A percentile compares a stretch with the other conserved stretches of the same genome.
Evolutionary conservation across 495 filamentous ascomycete genomes (phyloP).

Genomic region (Margaritispora aquatica): DNA sequence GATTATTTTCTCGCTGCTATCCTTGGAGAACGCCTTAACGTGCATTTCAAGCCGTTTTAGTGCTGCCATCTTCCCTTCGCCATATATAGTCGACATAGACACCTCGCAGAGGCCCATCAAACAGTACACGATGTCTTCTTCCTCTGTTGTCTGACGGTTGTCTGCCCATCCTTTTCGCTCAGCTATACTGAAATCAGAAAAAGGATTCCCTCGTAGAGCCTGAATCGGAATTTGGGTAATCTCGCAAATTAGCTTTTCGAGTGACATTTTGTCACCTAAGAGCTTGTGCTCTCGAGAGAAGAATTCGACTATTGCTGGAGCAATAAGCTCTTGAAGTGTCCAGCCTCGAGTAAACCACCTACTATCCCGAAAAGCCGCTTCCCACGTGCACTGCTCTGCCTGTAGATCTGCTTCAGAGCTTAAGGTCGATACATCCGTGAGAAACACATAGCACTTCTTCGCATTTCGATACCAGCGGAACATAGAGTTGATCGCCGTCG

Average conservation of each 20-base stretch:
- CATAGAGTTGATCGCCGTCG: constrained; percentile 2
- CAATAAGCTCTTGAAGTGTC: constrained; percentile 3
- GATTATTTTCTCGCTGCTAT: neutral
- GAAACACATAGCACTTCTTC: constrained; percentile 3
- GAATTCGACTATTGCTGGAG: neutral
- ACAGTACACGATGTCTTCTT: constrained; percentile 1
- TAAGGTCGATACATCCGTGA: neutral
- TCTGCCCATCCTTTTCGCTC: neutral
- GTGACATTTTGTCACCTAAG: constrained; percentile 1
- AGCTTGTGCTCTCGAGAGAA: neutral
- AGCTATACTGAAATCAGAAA: constrained; percentile 2
- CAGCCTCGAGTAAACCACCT: constrained; percentile 2
- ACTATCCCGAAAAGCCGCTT: constrained; percentile 1
- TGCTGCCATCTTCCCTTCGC: neutral
- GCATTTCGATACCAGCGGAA: constrained; percentile 1
- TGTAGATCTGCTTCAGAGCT: neutral
- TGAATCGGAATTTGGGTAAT: neutral
- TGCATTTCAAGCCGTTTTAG: neutral
- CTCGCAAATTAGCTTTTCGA: neutral
- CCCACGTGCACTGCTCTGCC: neutral
- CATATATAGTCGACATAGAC: neutral
- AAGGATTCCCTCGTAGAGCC: neutral
- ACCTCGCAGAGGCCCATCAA: constrained; percentile 2
- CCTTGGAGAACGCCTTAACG: neutral
- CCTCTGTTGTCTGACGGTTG: neutral